A percentile compares a stretch with the other conserved stretches of the same genome.
phyloP scores from a whole-genome alignment of 345 rosid genomes.

The Corchorus capsularis region DNA sequence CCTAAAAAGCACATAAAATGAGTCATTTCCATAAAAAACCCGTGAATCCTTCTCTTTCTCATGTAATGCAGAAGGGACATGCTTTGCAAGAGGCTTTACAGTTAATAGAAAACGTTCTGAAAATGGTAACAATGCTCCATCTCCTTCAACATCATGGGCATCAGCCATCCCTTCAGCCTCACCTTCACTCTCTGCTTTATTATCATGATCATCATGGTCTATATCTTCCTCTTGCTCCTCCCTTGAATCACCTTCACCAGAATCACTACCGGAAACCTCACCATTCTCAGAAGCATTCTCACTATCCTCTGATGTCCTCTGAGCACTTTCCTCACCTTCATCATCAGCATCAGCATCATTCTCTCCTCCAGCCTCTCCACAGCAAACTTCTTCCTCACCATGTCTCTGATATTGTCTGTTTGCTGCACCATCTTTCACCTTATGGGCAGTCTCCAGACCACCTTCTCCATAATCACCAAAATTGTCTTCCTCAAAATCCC shows the following conservation, averaged over 20 bases:
- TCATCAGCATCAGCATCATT: slow-evolving; percentile 80
- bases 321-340: slow-evolving; percentile 87
- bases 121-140: slow-evolving; percentile 57
- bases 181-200: slow-evolving; percentile 91
- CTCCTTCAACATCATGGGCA: slow-evolving; percentile 78
- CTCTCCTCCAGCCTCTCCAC: slow-evolving; percentile 63
- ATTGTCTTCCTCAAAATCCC: slow-evolving; percentile 88
- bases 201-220: slow-evolving; percentile 62
- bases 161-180: slow-evolving; percentile 88
- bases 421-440: slow-evolving; percentile 53
- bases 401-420: slow-evolving; percentile 48
- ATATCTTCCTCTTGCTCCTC: slow-evolving; percentile 85
- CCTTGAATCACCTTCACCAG: slow-evolving; percentile 79
- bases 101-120: slow-evolving; percentile 66
- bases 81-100: slow-evolving; percentile 88
- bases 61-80: slow-evolving; percentile 52
- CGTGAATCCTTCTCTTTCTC: slow-evolving; percentile 53
- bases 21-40: slow-evolving; percentile 93
- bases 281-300: slow-evolving; percentile 90
- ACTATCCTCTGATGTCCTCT: slow-evolving; percentile 81
- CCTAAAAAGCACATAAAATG: slow-evolving; percentile 86
- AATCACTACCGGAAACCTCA: slow-evolving; percentile 86
- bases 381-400: slow-evolving; percentile 48
- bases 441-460: slow-evolving; percentile 54
- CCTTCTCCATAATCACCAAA: slow-evolving; percentile 72